Evolutionary conservation across 371 early-diverging fungal genomes (phyloP), one percentile per base, ranked within the genome.

Genomic region (Actinomucor elegans): DNA sequence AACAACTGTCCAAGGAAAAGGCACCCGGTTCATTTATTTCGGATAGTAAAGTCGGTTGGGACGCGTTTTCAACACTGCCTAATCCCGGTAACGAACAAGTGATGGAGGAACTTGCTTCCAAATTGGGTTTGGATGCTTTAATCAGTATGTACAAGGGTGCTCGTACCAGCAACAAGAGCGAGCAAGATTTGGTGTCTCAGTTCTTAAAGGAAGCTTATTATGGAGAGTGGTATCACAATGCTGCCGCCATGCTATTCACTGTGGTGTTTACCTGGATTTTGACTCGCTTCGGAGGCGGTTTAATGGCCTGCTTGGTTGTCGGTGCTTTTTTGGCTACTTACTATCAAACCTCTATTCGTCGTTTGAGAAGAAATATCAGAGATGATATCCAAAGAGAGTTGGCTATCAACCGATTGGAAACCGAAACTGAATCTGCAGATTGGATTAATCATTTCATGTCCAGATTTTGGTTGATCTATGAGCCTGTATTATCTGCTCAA

Each of bases 391-490:
- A 80, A 45, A 84, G 91, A 23, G 88, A 88, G 49, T 52, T 86
- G 47, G 64, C 75, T 34, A 64, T 62, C 23, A 69, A 71, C 50
- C 72, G 61, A 34, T 62, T 85, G n/a, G 87, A 84, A 31, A 69
- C 77, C 2, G 80, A 83, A 42, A 55, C 60, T 15, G 99, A 99
- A 70, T 85, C 93, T 34, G 96, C 91, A 3, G 97, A 96, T 51
- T 99, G 99, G 99, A 77, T 99, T 53, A 99, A 99, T 73, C 89
- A 89, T 73, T 94, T 98, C 41, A 45, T 75, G 37, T 61, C 69
- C 6, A 68, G 79, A 43, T 93, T 97, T 67, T 99, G 99, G 99
- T 69, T 91, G 32, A 94, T 94, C 57, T 92, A 89, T 50, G 99
- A 99, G 72, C 96, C 98, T 2, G 84, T 84, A 5, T 73, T 99